Evolutionary conservation across 768 basidiomycete species (phyloP).

Genomic region (Termitomyces sp.): DNA sequence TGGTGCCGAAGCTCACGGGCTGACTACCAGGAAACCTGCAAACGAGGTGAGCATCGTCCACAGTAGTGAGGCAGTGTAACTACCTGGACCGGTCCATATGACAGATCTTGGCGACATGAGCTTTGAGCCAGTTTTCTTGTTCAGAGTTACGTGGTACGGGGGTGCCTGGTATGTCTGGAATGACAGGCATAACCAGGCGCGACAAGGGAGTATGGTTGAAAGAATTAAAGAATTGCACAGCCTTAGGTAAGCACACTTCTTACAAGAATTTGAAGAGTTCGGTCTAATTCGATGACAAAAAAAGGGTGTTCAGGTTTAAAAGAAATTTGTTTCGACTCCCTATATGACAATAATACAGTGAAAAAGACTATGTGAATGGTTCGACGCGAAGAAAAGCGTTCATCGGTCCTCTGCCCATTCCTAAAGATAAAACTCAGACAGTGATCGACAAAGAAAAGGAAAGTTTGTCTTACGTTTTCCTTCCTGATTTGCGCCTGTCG

Average conservation of each 20-base stretch:
- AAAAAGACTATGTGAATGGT: constrained; percentile 14
- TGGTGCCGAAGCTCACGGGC: constrained; percentile 81
- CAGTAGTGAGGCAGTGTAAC: constrained; percentile 15
- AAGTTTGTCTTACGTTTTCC: constrained; percentile 75
- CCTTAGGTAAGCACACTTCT: constrained; percentile 5
- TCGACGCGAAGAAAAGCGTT: constrained; percentile 18
- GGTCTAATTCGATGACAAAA: too few relatives aligned
- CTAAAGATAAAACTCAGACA: constrained; percentile 34
- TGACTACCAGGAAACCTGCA: constrained; percentile 92
- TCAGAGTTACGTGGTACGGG: constrained; percentile 52
- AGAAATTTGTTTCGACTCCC: neutral
- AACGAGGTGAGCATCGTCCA: constrained; percentile 5
- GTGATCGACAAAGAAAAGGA: constrained; percentile 1
- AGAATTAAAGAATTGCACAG: constrained; percentile 3
- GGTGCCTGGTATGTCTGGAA: constrained; percentile 71
- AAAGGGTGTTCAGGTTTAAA: too few relatives aligned
- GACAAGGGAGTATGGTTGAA: neutral
- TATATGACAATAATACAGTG: constrained; percentile 16
- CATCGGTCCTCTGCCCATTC: constrained; percentile 95
- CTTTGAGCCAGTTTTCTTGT: constrained; percentile 63
- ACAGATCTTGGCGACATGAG: constrained; percentile 62
- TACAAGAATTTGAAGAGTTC: too few relatives aligned
- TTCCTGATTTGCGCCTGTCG: constrained; percentile 95
- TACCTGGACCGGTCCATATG: constrained; percentile 62
- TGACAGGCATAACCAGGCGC: constrained; percentile 38